Evolutionary conservation across 1,284 basidiomycete species (phyloP).

Genomic region (Pascua sp.): DNA sequence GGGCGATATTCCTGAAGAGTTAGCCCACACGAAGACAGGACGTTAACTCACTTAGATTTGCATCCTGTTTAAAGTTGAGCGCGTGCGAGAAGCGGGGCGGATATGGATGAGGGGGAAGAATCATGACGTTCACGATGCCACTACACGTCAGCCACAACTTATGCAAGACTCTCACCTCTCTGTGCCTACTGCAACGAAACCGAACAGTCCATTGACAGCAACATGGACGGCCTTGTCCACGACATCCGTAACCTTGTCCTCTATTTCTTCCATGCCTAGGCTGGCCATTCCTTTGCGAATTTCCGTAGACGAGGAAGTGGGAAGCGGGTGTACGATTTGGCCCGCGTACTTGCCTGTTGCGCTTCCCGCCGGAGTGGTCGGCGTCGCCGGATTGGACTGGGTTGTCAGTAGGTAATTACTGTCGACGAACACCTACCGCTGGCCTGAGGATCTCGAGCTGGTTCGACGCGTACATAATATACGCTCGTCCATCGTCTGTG

Average conservation of each 20-base stretch:
- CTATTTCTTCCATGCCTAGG: neutral
- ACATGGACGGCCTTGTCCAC: slow-evolving; percentile 57
- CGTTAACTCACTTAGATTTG: slow-evolving; percentile 30
- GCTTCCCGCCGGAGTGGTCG: neutral
- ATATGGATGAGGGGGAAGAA: slow-evolving; percentile 32
- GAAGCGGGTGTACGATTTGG: neutral
- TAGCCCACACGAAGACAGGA: too few species aligned
- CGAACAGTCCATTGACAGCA: slow-evolving; percentile 78
- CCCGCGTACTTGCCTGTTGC: neutral
- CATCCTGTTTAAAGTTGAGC: slow-evolving; percentile 34
- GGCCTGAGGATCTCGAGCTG: slow-evolving; percentile 14
- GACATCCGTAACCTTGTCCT: slow-evolving; percentile 34
- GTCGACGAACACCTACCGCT: neutral
- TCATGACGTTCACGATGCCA: slow-evolving; percentile 58
- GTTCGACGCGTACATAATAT: slow-evolving; percentile 36
- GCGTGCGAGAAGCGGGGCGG: slow-evolving; percentile 28
- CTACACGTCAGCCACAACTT: slow-evolving; percentile 27
- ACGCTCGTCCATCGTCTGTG: slow-evolving; percentile 48
- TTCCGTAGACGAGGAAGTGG: neutral
- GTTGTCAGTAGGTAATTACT: neutral
- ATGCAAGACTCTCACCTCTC: slow-evolving; percentile 21
- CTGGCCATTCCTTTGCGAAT: slow-evolving; percentile 7
- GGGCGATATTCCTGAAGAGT: slow-evolving; percentile 37
- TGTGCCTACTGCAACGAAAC: slow-evolving; percentile 77
- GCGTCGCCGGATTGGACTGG: too few species aligned